phyloP scores from a whole-genome alignment of 371 early-diverging fungal species.

The Funneliformis caledonium region DNA sequence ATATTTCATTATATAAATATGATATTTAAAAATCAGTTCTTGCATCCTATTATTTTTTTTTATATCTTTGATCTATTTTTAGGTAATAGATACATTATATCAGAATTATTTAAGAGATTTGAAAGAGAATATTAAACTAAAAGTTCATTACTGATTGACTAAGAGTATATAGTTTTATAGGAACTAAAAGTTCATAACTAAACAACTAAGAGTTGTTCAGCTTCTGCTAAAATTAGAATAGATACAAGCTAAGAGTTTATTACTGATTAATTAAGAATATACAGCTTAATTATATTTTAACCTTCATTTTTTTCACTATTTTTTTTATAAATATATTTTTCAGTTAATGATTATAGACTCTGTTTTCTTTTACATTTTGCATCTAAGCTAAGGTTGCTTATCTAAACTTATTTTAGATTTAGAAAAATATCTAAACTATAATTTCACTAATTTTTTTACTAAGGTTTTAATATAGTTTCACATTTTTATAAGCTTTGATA shows the following conservation, averaged over 20 bases:
- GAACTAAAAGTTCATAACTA: conserved; percentile 37
- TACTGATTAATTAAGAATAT: too few relatives aligned
- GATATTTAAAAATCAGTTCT: not conserved
- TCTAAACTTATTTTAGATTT: too few relatives aligned
- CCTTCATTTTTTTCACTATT: not conserved
- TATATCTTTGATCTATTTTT: not conserved
- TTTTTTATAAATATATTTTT: conserved; percentile 18
- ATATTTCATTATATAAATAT: not conserved
- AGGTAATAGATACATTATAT: not conserved
- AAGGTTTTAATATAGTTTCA: too few relatives aligned
- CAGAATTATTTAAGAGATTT: conserved; percentile 6
- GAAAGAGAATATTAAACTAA: conserved; percentile 14
- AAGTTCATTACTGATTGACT: conserved; percentile 30
- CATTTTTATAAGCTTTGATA: too few relatives aligned
- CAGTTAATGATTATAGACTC: conserved; percentile 15
- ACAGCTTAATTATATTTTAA: conserved; percentile 29
- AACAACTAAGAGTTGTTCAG: conserved; percentile 28
- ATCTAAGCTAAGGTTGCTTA: too few relatives aligned
- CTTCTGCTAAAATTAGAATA: conserved; percentile 36
- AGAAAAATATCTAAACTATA: too few relatives aligned
- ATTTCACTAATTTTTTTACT: too few relatives aligned
- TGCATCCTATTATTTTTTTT: not conserved
- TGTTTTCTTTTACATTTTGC: conserved; percentile 11
- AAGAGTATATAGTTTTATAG: conserved; percentile 29
- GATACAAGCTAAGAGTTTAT: conserved; percentile 33